Percentiles rank a stretch among this genome's conserved stretches.
Evolutionary conservation across 2,329 filamentous ascomycete species (phyloP).

Genomic region (Epichloe glyceriae): DNA sequence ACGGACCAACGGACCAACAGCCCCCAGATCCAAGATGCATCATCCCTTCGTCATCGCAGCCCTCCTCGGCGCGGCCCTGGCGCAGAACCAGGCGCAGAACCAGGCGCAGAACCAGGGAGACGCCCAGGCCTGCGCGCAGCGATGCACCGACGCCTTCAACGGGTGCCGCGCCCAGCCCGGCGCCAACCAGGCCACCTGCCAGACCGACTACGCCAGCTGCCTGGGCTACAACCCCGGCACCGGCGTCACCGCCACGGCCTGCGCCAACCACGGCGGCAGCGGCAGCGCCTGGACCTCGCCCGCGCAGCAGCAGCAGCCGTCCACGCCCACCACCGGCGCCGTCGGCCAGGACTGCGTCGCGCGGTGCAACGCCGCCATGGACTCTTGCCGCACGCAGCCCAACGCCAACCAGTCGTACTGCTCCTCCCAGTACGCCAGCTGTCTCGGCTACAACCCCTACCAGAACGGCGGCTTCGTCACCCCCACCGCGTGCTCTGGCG

Average conservation of each 20-base stretch:
- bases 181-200: too few relatives aligned
- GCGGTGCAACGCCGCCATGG: background rate
- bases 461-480: background rate
- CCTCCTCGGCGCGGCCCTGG: background rate
- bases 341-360: background rate
- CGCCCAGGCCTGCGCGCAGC: background rate
- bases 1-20: too few relatives aligned
- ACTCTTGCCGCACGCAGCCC: background rate
- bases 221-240: too few relatives aligned
- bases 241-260: too few relatives aligned
- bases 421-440: conserved; percentile 1
- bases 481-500: background rate
- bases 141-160: background rate
- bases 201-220: too few relatives aligned
- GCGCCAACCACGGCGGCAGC: too few relatives aligned
- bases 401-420: background rate
- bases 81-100: background rate
- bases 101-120: background rate
- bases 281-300: too few relatives aligned
- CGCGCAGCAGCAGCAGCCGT: too few relatives aligned
- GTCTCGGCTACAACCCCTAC: conserved; percentile 1
- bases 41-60: background rate
- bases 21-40: background rate
- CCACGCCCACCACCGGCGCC: background rate
- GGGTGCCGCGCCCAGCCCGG: background rate